Base-by-base conservation (phyloP, 345 rosid genomes). In the Rhodomyrtus tomentosa region DNA sequence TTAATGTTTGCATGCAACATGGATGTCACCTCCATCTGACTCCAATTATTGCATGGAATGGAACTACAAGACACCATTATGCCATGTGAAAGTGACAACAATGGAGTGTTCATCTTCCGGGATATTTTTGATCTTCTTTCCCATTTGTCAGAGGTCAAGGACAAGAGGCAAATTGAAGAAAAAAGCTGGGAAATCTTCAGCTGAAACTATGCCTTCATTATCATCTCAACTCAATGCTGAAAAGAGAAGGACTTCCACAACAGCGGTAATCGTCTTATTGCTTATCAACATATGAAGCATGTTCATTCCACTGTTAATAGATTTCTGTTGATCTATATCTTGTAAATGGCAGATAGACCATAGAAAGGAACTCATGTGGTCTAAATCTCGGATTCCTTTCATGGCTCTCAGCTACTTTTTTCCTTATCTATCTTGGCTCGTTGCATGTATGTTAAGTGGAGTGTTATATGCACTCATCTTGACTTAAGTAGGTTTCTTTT, bases 191-290 rank as follows among this genome's bases (percentile, higher is more conserved):
- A 88, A 88, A 81, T 85, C 89, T 72, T 82, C 91, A 74, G 86
- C 87, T 80, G 89, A 90, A 81, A 88, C 87, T 91, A 87, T 88
- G 27, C 52, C 91, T 85, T 90, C 93, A 81, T 87, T 83, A 49
- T 87, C 90, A 62, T 89, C 94, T 22, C 92, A 92, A 88, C 90
- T 90, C 81, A 89, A 88, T 86, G 90, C 93, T 86, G 95, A 93
- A 68, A 94, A 90, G 91, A 93, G 89, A 87, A 88, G 88, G 83
- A 86, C 36, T 85, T 92, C 97, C 29, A 85, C 91, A 73, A 85
- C 89, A 81, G 88, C 85, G 94, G 95, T 93, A 89, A 56, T 86
- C 36, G 55, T 50, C 56, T 55, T 76, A 80, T 42, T 22, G 81
- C 27, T 55, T 52, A 55, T 83, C 56, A 54, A 54, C 56, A 54